A percentile compares a stretch with the other conserved stretches of the same genome.
These are phyloP conservation scores for Rhizomucor miehei DNA, from an alignment of 371 early-diverging fungal genomes.

Conservation along the genomic window DNA sequence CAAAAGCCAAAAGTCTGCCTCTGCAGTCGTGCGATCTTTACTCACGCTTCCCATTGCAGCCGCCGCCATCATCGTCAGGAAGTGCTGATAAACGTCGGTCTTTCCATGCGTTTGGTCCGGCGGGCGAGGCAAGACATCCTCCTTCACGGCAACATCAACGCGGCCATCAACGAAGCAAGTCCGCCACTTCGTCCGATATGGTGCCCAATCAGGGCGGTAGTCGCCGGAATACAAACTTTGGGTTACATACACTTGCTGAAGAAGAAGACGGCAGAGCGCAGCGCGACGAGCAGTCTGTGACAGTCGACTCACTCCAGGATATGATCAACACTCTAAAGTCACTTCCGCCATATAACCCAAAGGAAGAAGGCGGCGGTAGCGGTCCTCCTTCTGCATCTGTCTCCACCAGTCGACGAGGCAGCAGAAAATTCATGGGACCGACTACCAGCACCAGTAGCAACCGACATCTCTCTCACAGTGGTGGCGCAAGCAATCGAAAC, in stretches of 20 bases:
- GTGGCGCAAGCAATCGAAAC: constrained; percentile 6
- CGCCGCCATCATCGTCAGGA: too few species aligned
- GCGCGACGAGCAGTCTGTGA: constrained; percentile 20
- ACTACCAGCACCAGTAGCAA: neutral
- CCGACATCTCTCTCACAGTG: constrained; percentile 15
- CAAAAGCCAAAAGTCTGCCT: too few species aligned
- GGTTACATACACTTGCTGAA: constrained; percentile 31
- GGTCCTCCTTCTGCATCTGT: too few species aligned
- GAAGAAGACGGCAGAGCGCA: constrained; percentile 18
- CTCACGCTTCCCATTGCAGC: too few species aligned
- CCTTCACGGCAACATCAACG: constrained; percentile 12
- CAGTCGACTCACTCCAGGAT: constrained; percentile 48
- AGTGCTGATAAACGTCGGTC: constrained; percentile 30
- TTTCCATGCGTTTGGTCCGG: constrained; percentile 23
- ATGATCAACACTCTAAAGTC: constrained; percentile 56
- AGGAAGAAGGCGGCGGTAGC: neutral
- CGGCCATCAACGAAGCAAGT: constrained; percentile 38
- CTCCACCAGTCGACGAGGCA: constrained; percentile 13
- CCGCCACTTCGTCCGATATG: constrained; percentile 38
- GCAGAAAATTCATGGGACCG: constrained; percentile 3
- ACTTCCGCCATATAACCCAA: constrained; percentile 40
- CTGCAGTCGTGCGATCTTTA: too few species aligned
- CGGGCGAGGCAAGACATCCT: constrained; percentile 3
- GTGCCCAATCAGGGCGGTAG: constrained; percentile 25
- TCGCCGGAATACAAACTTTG: constrained; percentile 25